Evolutionary conservation across 345 rosid species (phyloP).

Genomic region (Citrus glauca): DNA sequence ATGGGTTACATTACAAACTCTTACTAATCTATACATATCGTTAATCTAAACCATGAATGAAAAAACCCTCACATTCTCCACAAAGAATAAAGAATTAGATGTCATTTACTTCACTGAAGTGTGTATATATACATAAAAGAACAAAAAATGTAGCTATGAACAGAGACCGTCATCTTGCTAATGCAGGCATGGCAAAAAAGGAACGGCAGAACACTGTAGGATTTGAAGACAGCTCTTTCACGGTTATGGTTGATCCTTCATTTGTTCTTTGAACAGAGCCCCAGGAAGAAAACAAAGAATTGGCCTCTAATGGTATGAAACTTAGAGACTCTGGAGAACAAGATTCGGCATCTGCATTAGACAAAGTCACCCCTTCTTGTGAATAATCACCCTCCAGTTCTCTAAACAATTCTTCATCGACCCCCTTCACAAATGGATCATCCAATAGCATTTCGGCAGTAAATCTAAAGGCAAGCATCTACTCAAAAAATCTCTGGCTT

Average conservation of each 20-base stretch:
- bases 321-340: background rate
- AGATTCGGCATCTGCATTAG: background rate
- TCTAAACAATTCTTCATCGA: background rate
- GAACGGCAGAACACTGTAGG: background rate
- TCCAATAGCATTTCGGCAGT: slow-evolving; percentile 27
- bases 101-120: no score
- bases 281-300: background rate
- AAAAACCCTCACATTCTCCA: no score
- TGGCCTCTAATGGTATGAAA: background rate
- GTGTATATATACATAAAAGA: no score
- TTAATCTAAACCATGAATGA: no score
- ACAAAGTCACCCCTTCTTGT: background rate
- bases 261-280: background rate
- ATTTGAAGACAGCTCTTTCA: background rate
- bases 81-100: no score
- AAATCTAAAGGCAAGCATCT: slow-evolving; percentile 18
- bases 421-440: slow-evolving; percentile 23
- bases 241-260: background rate
- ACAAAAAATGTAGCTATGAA: no score
- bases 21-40: no score
- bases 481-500: slow-evolving; percentile 26
- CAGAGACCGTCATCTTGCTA: background rate
- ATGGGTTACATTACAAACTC: no score
- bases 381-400: background rate
- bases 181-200: background rate